Percentiles rank a stretch among this genome's conserved stretches.
Conservation (phyloP, 345 rosid species). For the Diplotaxis tenuifolia region DNA sequence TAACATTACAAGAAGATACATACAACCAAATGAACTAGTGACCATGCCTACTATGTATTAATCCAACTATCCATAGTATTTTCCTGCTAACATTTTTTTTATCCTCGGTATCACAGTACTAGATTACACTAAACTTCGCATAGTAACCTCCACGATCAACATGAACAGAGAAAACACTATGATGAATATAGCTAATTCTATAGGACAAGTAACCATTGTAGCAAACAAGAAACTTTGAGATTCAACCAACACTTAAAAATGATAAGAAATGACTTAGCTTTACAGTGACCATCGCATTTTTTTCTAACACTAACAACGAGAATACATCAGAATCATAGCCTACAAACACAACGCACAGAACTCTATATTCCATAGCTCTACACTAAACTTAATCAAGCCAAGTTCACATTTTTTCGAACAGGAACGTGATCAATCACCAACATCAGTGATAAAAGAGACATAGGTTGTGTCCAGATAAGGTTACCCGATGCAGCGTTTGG, state of each 20-base stretch:
- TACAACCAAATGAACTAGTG: no score
- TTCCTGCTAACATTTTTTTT: no score
- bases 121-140: neutral
- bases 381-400: neutral
- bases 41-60: no score
- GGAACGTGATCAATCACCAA: neutral
- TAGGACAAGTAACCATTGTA: neutral
- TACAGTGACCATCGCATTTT: neutral
- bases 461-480: neutral
- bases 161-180: neutral
- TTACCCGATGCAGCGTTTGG: slow-evolving; percentile 83
- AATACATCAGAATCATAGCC: no score
- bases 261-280: neutral
- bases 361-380: neutral
- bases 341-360: neutral
- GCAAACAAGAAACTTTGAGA: neutral
- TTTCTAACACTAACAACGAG: neutral
- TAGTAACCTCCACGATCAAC: no score
- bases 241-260: neutral
- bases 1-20: no score
- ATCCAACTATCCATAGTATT: no score
- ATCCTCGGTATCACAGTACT: neutral
- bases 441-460: neutral
- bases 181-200: neutral
- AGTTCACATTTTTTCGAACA: neutral